Conservation (phyloP, 2,329 filamentous ascomycete genomes). For the Botrytis hyacinthi region DNA sequence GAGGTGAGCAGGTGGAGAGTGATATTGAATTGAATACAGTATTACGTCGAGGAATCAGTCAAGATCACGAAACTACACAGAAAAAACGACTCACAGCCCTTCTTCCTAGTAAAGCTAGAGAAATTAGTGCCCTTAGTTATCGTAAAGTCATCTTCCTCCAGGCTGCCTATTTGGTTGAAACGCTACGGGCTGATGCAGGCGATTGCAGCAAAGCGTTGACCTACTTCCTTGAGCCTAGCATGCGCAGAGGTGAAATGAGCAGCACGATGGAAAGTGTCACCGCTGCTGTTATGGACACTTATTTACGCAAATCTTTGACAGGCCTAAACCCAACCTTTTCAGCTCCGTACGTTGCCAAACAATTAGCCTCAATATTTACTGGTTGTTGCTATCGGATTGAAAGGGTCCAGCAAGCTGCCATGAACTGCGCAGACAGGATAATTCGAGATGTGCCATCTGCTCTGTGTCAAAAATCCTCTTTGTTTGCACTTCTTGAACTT, state of each 20-base stretch:
- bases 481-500: slow-evolving; percentile 90
- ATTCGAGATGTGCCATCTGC: slow-evolving; percentile 82
- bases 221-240: slow-evolving; percentile 93
- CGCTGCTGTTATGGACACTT: slow-evolving; percentile 71
- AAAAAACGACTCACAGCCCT: slow-evolving; percentile 74
- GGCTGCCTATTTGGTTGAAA: slow-evolving; percentile 85
- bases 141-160: slow-evolving; percentile 90
- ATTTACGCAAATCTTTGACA: slow-evolving; percentile 71
- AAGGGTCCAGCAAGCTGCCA: slow-evolving; percentile 84
- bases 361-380: slow-evolving; percentile 81
- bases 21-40: slow-evolving; percentile 97
- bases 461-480: slow-evolving; percentile 81
- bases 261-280: slow-evolving; percentile 64
- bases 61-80: slow-evolving; percentile 73
- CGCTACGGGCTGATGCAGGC: slow-evolving; percentile 77
- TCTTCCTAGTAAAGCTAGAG: slow-evolving; percentile 71
- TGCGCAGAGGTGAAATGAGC: slow-evolving; percentile 62
- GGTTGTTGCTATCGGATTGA: slow-evolving; percentile 92
- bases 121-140: slow-evolving; percentile 82
- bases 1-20: slow-evolving; percentile 86
- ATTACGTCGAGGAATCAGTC: slow-evolving; percentile 78
- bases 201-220: slow-evolving; percentile 86
- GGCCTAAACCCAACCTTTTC: slow-evolving; percentile 76
- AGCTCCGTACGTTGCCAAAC: slow-evolving; percentile 84
- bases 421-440: slow-evolving; percentile 79